A percentile compares a stretch with the other conserved stretches of the same genome.
phyloP scores from a whole-genome alignment of 805 yeast species.

The Metschnikowia noctiluminum region DNA sequence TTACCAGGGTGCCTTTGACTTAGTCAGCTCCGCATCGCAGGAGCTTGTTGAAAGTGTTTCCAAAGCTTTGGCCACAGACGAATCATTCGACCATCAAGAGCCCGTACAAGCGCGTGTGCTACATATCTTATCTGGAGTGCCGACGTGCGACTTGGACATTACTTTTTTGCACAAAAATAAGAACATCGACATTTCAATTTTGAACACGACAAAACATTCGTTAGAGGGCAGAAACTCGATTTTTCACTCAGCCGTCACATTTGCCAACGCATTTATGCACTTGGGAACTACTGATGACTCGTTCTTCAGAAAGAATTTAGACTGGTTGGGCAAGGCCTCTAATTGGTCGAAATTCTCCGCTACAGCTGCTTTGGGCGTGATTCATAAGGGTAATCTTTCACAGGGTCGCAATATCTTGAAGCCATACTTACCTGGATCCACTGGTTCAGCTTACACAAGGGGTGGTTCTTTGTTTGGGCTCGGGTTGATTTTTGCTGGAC shows the following conservation, averaged over 20 bases:
- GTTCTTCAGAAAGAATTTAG: slow-evolving; percentile 84
- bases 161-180: slow-evolving; percentile 85
- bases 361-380: slow-evolving; percentile 96
- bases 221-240: slow-evolving; percentile 91
- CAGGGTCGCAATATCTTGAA: slow-evolving; percentile 84
- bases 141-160: slow-evolving; percentile 88
- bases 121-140: slow-evolving; percentile 81
- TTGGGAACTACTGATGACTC: slow-evolving; percentile 95
- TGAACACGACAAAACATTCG: slow-evolving; percentile 74
- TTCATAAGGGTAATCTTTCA: slow-evolving; percentile 89
- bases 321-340: slow-evolving; percentile 96
- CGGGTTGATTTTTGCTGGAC: slow-evolving; percentile 94
- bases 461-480: slow-evolving; percentile 95
- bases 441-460: slow-evolving; percentile 82
- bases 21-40: slow-evolving; percentile 88
- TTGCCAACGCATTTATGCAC: slow-evolving; percentile 91
- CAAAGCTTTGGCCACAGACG: slow-evolving; percentile 34
- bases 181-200: slow-evolving; percentile 77
- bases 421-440: slow-evolving; percentile 84
- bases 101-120: slow-evolving; percentile 45
- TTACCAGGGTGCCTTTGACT: slow-evolving; percentile 92
- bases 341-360: slow-evolving; percentile 98
- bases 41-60: slow-evolving; percentile 66
- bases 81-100: slow-evolving; percentile 23
- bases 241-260: slow-evolving; percentile 93